These are phyloP conservation scores for Emericellopsis atlantica DNA, from an alignment of 2,329 filamentous ascomycete species.

Conservation along the genomic window DNA sequence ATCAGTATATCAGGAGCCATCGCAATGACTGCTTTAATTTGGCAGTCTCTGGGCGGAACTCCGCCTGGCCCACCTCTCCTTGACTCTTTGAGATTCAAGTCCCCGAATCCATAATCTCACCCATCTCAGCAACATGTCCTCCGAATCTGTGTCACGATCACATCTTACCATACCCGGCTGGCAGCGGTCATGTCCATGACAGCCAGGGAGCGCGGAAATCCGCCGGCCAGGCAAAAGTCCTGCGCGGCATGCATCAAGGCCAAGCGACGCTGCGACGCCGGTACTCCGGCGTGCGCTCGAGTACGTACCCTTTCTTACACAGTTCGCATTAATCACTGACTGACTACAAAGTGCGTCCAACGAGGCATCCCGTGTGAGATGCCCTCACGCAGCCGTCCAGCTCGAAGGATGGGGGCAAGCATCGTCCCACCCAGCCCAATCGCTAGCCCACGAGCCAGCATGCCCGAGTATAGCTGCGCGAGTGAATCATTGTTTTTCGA, in stretches of 20 bases:
- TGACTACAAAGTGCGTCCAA: conserved; percentile 22
- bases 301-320: no score
- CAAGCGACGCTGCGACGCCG: conserved; percentile 43
- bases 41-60: conserved; percentile 9
- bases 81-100: no score
- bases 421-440: background rate
- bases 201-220: conserved; percentile 25
- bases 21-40: no score
- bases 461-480: no score
- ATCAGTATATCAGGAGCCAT: no score
- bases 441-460: no score
- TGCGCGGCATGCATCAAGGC: conserved; percentile 42
- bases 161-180: no score
- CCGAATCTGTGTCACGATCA: no score
- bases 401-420: background rate
- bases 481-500: no score
- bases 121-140: no score
- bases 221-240: conserved; percentile 38
- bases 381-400: conserved; percentile 14
- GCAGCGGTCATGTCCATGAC: conserved; percentile 13
- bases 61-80: conserved; percentile 11
- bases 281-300: conserved; percentile 35
- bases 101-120: no score
- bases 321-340: no score
- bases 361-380: conserved; percentile 33